These are phyloP conservation scores for Ensete ventricosum DNA, from an alignment of 176 grass and related monocot genomes.

Conservation along the genomic window DNA sequence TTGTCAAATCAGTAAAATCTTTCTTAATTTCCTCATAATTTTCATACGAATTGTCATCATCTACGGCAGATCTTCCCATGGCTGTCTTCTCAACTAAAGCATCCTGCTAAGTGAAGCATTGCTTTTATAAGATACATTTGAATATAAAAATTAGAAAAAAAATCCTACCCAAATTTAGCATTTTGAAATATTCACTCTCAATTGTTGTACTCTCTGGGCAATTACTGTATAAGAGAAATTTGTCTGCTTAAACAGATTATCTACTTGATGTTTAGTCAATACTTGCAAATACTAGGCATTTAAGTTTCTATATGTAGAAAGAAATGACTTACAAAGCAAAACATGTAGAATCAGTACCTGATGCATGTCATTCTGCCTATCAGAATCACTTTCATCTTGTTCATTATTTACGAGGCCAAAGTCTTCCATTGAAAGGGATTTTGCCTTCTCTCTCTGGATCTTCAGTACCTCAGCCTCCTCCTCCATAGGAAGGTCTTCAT, in stretches of 20 bases:
- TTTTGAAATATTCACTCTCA: not conserved
- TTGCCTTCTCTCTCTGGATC: constrained; percentile 44
- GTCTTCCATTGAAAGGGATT: constrained; percentile 62
- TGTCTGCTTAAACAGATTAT: not conserved
- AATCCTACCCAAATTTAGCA: not conserved
- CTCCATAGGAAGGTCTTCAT: constrained; percentile 52
- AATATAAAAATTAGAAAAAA: not conserved
- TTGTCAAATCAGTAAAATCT: constrained; percentile 41
- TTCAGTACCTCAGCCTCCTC: constrained; percentile 46
- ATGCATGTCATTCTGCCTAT: constrained; percentile 17
- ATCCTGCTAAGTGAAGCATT: constrained; percentile 16
- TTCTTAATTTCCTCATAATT: constrained; percentile 41
- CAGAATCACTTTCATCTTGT: constrained; percentile 36
- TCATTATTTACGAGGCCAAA: constrained; percentile 52
- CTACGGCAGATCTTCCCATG: constrained; percentile 19
- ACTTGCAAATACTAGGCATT: not conserved
- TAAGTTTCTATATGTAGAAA: not conserved
- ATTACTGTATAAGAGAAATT: not conserved
- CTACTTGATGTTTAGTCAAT: not conserved
- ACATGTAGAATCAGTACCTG: constrained; percentile 35
- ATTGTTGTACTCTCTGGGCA: not conserved
- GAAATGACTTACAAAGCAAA: constrained; percentile 17
- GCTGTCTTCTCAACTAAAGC: constrained; percentile 28
- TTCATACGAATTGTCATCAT: constrained; percentile 23
- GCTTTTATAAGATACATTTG: not conserved